phyloP scores from a whole-genome alignment of 768 basidiomycete species.

The Russula griseocarnosa region DNA sequence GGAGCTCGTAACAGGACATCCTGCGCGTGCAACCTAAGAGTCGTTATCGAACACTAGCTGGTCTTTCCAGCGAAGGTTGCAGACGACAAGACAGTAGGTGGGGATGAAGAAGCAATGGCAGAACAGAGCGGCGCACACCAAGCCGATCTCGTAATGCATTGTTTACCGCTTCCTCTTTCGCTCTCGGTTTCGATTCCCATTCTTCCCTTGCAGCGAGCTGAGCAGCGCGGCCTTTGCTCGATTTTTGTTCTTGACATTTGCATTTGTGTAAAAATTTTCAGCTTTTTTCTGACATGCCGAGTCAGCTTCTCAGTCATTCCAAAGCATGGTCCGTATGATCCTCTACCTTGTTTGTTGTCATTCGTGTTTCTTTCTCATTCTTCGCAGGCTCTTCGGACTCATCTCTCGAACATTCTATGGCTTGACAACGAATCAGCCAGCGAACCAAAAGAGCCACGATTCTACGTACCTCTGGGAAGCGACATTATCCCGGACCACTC shows the following conservation, averaged over 20 bases:
- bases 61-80: background rate
- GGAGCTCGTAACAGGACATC: background rate
- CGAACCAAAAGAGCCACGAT: background rate
- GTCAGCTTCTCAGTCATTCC: background rate
- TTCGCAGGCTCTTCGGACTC: constrained; percentile 36
- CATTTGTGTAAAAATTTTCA: constrained; percentile 79
- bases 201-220: constrained; percentile 41
- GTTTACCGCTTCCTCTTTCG: constrained; percentile 22
- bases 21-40: background rate
- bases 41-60: background rate
- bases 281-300: constrained; percentile 64
- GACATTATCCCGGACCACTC: constrained; percentile 28
- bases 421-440: constrained; percentile 28
- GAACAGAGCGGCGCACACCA: background rate
- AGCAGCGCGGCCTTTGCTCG: constrained; percentile 59
- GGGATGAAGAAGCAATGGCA: background rate
- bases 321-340: constrained; percentile 4
- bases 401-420: constrained; percentile 35
- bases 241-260: constrained; percentile 87
- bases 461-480: constrained; percentile 23
- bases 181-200: constrained; percentile 16
- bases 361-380: constrained; percentile 56
- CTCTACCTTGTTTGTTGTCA: constrained; percentile 89
- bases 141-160: background rate
- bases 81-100: background rate